Evolutionary conservation across 495 filamentous ascomycete species (phyloP).

Genomic region (Podospora comata): DNA sequence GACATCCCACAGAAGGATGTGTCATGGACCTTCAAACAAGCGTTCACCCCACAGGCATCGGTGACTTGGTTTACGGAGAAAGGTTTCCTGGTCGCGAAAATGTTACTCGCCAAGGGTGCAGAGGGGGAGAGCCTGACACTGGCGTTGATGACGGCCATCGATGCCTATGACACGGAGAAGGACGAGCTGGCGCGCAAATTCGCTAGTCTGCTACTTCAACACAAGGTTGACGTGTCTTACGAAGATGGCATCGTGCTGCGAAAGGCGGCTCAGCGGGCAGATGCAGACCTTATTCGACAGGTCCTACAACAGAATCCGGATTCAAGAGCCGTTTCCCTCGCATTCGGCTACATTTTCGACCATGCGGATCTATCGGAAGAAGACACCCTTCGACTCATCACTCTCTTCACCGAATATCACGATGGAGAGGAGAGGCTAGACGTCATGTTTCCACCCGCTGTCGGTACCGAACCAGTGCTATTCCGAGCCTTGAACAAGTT

Average conservation of each 20-base stretch:
- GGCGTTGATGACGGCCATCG: conserved; percentile 37
- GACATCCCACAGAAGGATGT: conserved; percentile 37
- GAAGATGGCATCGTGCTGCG: conserved; percentile 41
- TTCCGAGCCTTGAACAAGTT: conserved; percentile 43
- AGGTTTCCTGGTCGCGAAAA: conserved; percentile 37
- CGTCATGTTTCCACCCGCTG: conserved; percentile 34
- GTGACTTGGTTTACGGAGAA: conserved; percentile 38
- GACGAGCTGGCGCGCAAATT: conserved; percentile 37
- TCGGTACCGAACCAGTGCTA: conserved; percentile 34
- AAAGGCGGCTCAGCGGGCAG: conserved; percentile 39
- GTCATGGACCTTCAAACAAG: conserved; percentile 39
- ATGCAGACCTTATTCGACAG: conserved; percentile 38
- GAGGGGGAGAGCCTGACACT: conserved; percentile 38
- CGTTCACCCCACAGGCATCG: conserved; percentile 33
- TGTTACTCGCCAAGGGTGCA: conserved; percentile 43
- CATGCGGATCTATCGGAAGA: conserved; percentile 37
- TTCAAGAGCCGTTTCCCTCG: conserved; percentile 38
- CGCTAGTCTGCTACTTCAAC: conserved; percentile 34
- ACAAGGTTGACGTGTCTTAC: conserved; percentile 40
- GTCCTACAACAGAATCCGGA: conserved; percentile 39
- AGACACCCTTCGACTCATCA: conserved; percentile 36
- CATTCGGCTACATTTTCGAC: conserved; percentile 45
- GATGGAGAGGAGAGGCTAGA: conserved; percentile 43
- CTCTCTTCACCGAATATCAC: conserved; percentile 42
- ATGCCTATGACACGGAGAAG: conserved; percentile 31